phyloP scores from a whole-genome alignment of 352 stramenopile genomes.

The Phytopythium kandeliae region DNA sequence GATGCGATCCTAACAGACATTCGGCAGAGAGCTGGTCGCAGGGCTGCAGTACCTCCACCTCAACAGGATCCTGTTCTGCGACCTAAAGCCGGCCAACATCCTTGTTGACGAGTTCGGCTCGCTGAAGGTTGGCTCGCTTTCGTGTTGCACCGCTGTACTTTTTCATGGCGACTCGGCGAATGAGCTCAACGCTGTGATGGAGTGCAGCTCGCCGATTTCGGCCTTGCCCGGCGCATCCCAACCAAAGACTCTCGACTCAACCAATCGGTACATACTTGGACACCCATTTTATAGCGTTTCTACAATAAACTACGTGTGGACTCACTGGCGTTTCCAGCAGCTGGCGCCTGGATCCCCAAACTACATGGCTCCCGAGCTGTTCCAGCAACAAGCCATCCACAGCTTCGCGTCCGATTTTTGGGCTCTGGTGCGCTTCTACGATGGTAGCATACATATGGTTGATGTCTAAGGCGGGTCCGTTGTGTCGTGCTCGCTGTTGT shows the following conservation, averaged over 20 bases:
- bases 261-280: conserved; percentile 21
- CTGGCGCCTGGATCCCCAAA: conserved; percentile 71
- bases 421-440: conserved; percentile 41
- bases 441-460: background rate
- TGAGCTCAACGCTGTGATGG: background rate
- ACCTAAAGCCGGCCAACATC: conserved; percentile 89
- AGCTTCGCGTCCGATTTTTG: conserved; percentile 90
- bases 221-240: conserved; percentile 78
- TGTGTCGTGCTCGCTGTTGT: background rate
- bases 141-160: background rate
- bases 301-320: too few relatives aligned
- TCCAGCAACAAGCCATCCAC: conserved; percentile 74
- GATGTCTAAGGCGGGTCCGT: too few relatives aligned
- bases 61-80: conserved; percentile 87
- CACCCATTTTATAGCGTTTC: too few relatives aligned
- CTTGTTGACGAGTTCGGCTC: conserved; percentile 92
- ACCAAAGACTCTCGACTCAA: conserved; percentile 25
- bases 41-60: conserved; percentile 87
- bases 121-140: conserved; percentile 45
- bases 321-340: conserved; percentile 8
- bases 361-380: conserved; percentile 93
- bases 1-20: conserved; percentile 24
- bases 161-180: too few relatives aligned
- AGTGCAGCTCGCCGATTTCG: conserved; percentile 85
- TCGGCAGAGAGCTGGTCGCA: conserved; percentile 66